These are phyloP conservation scores for Fusarium dimerum DNA, from an alignment of 2,329 filamentous ascomycete genomes.

Conservation along the genomic window DNA sequence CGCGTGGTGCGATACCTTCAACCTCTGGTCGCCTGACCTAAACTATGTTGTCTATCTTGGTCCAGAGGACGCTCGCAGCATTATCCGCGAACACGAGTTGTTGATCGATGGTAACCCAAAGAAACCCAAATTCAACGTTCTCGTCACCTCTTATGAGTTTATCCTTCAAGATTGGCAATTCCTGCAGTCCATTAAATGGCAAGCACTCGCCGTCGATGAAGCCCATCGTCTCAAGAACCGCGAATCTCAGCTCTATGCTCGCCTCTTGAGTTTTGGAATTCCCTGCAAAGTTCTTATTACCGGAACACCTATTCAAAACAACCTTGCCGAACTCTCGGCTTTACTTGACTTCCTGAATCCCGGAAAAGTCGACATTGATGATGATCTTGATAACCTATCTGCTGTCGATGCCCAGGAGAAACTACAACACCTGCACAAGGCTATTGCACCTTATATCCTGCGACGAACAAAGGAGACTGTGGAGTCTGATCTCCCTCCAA, in stretches of 20 bases:
- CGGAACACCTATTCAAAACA: conserved; percentile 96
- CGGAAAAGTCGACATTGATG: conserved; percentile 87
- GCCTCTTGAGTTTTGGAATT: conserved; percentile 81
- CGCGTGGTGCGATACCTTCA: conserved; percentile 97
- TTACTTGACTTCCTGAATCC: conserved; percentile 96
- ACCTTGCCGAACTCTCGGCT: conserved; percentile 86
- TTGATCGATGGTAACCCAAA: conserved; percentile 82
- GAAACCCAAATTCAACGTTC: conserved; percentile 94
- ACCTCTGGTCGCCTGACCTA: conserved; percentile 90
- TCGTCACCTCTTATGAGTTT: conserved; percentile 97
- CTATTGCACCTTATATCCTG: conserved; percentile 92
- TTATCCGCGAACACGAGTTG: conserved; percentile 88
- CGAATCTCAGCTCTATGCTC: conserved; percentile 89
- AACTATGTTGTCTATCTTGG: conserved; percentile 98
- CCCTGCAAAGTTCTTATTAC: conserved; percentile 92
- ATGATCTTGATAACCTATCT: conserved; percentile 79
- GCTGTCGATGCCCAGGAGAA: conserved; percentile 83
- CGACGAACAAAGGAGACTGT: conserved; percentile 97
- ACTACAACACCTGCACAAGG: conserved; percentile 78
- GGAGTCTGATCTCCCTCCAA: conserved; percentile 92
- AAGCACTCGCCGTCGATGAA: conserved; percentile 94
- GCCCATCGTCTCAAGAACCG: conserved; percentile 96
- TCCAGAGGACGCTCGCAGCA: conserved; percentile 79
- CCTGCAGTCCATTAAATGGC: conserved; percentile 91
- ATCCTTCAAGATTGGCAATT: conserved; percentile 85